Percentiles rank a stretch among this genome's conserved stretches.
Evolutionary conservation across 1,139 yeast genomes (phyloP).

Genomic region (Spathaspora jeffriesii): DNA sequence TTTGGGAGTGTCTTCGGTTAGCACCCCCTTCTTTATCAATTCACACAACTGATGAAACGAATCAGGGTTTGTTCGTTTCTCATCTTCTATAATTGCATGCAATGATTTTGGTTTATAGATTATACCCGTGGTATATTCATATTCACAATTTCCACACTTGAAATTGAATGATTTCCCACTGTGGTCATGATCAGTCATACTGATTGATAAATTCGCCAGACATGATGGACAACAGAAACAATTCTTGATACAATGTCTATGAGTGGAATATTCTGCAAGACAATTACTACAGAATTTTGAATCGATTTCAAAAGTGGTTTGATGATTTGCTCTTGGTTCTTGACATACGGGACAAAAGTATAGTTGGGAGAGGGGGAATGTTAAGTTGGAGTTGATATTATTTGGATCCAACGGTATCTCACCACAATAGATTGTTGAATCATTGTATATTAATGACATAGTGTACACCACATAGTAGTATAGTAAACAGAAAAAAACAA

Average conservation of each 20-base stretch:
- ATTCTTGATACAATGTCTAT: slow-evolving; percentile 31
- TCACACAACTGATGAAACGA: slow-evolving; percentile 10
- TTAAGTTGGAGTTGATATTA: slow-evolving; percentile 7
- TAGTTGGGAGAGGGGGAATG: slow-evolving; percentile 16
- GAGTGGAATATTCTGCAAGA: slow-evolving; percentile 30
- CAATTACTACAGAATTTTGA: slow-evolving; percentile 40
- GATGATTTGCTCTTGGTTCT: slow-evolving; percentile 24
- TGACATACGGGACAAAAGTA: slow-evolving; percentile 43
- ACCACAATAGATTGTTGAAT: slow-evolving; percentile 22
- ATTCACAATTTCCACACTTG: slow-evolving; percentile 32
- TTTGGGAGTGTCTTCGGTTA: neutral
- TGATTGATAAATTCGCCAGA: slow-evolving; percentile 24
- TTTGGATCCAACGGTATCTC: slow-evolving; percentile 8
- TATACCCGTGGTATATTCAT: slow-evolving; percentile 25
- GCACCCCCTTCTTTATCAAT: slow-evolving; percentile 10
- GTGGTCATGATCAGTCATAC: slow-evolving; percentile 23
- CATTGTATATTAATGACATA: slow-evolving; percentile 23
- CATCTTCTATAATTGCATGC: slow-evolving; percentile 24
- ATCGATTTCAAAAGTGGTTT: slow-evolving; percentile 24
- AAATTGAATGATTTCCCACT: slow-evolving; percentile 37
- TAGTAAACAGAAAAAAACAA: neutral
- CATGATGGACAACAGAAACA: slow-evolving; percentile 45
- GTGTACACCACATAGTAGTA: neutral
- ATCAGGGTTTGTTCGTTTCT: slow-evolving; percentile 12
- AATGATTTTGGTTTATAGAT: slow-evolving; percentile 38